Evolutionary conservation across 2,329 filamentous ascomycete genomes (phyloP).

Genomic region (Ceratocystis variospora): DNA sequence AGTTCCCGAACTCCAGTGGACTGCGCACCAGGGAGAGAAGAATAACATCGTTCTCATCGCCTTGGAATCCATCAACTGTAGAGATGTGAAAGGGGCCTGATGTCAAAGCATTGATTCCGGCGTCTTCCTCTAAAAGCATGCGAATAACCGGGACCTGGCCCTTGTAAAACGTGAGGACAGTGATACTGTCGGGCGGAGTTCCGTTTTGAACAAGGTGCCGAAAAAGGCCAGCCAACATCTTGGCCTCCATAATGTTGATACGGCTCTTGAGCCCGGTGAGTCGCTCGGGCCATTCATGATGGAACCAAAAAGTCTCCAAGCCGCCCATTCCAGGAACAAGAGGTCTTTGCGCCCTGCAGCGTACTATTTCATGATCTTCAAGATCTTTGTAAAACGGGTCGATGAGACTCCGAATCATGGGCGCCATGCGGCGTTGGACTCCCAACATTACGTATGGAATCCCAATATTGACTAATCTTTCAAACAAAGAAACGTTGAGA

Average conservation of each 20-base stretch:
- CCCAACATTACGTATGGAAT: constrained; percentile 51
- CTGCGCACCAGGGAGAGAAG: constrained; percentile 69
- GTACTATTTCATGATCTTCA: constrained; percentile 33
- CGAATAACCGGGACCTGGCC: constrained; percentile 60
- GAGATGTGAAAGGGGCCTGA: constrained; percentile 42
- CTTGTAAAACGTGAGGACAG: constrained; percentile 76
- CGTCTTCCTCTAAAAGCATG: constrained; percentile 30
- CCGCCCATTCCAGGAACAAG: constrained; percentile 35
- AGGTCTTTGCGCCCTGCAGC: constrained; percentile 25
- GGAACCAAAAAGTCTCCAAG: constrained; percentile 30
- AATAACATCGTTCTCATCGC: constrained; percentile 77
- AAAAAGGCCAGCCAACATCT: constrained; percentile 62
- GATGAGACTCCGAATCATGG: constrained; percentile 32
- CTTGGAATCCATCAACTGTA: constrained; percentile 82
- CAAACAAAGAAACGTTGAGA: constrained; percentile 64
- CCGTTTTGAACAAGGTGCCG: constrained; percentile 60
- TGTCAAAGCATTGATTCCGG: constrained; percentile 21
- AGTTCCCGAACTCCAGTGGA: constrained; percentile 31
- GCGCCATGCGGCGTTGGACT: constrained; percentile 49
- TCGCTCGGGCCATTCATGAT: constrained; percentile 46
- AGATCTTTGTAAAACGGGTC: constrained; percentile 36
- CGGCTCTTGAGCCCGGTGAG: constrained; percentile 50
- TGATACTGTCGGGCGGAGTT: constrained; percentile 47
- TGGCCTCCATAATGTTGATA: constrained; percentile 56
- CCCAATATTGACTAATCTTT: constrained; percentile 54